A percentile compares a stretch with the other conserved stretches of the same genome.
These are phyloP conservation scores for Solanum rostratum DNA, from an alignment of 257 asterid genomes.

Conservation along the genomic window DNA sequence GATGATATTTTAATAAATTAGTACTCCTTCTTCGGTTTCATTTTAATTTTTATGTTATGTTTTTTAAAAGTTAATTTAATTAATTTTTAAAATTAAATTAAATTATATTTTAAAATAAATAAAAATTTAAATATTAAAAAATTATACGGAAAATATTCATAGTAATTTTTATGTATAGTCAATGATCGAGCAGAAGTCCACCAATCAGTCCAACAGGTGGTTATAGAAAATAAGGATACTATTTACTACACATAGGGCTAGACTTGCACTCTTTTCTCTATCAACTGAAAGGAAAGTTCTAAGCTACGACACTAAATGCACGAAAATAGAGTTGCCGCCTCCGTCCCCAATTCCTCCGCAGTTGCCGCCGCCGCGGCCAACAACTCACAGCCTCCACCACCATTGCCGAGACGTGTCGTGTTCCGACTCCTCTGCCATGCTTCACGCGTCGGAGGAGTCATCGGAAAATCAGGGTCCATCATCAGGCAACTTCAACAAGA, in stretches of 20 bases:
- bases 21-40: no score
- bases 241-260: neutral
- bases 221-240: neutral
- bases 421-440: slow-evolving; percentile 72
- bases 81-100: no score
- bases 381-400: neutral
- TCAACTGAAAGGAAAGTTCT: neutral
- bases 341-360: neutral
- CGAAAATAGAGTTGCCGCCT: neutral
- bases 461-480: slow-evolving; percentile 62
- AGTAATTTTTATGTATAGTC: neutral
- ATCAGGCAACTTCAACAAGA: slow-evolving; percentile 54
- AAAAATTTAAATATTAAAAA: no score
- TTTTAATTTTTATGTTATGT: no score
- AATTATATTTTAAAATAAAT: no score
- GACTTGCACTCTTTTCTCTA: neutral
- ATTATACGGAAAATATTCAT: no score
- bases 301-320: neutral
- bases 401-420: slow-evolving; percentile 10
- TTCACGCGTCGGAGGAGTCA: slow-evolving; percentile 64
- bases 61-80: no score
- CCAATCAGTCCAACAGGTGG: neutral
- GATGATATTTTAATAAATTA: neutral
- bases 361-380: neutral
- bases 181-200: neutral